A percentile compares a stretch with the other conserved stretches of the same genome.
Conservation (phyloP, 164 flowering plant species). For the Litsea cubeba region DNA sequence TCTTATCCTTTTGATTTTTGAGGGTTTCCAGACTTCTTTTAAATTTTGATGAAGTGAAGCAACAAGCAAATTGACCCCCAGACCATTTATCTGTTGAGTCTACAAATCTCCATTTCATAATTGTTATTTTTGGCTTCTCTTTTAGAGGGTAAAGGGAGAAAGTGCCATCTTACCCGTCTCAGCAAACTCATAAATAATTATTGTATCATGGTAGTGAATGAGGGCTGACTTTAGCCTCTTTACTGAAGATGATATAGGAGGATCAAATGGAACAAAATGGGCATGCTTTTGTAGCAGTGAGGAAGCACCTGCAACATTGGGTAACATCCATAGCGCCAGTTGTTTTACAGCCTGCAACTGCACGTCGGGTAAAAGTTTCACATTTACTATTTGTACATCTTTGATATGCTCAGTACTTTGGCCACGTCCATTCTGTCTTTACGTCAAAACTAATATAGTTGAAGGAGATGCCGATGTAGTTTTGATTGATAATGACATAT, state of each 20-base stretch:
- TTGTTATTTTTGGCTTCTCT: not conserved
- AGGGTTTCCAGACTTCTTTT: not conserved
- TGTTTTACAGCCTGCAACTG: constrained; percentile 89
- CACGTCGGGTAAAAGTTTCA: constrained; percentile 50
- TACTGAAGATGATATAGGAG: constrained; percentile 3
- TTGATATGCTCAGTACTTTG: not conserved
- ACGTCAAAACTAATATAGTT: not conserved
- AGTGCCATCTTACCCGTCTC: not conserved
- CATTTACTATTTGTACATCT: not conserved
- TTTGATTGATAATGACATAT: not conserved
- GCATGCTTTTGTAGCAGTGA: constrained; percentile 56
- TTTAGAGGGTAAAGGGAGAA: not conserved
- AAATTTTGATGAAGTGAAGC: not conserved
- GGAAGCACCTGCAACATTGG: constrained; percentile 45
- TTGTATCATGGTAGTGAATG: not conserved
- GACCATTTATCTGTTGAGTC: not conserved
- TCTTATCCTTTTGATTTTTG: no score
- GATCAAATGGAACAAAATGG: constrained; percentile 46
- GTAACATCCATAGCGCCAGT: constrained; percentile 25
- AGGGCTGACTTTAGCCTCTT: not conserved
- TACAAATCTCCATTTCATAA: not conserved
- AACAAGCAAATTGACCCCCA: not conserved
- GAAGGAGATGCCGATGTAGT: not conserved
- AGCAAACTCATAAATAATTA: not conserved
- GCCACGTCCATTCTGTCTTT: not conserved